Evolutionary conservation across 768 basidiomycete species (phyloP), one percentile per base, ranked within the genome.

Genomic region (Lyophyllum shimeji): DNA sequence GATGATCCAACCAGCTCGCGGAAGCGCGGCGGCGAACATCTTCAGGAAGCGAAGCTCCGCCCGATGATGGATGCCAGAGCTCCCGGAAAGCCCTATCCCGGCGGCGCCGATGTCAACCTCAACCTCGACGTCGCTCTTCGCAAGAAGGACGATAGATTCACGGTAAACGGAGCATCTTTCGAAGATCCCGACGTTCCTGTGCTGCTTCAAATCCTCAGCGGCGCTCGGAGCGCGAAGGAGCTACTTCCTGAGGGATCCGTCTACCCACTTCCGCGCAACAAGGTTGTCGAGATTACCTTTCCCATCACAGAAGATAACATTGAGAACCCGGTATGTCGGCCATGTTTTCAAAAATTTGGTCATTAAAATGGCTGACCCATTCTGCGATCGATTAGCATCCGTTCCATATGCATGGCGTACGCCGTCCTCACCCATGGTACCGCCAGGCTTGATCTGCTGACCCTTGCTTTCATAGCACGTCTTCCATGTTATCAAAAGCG

Each of bases 121-220:
- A 58, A 58, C 20, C 46, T 61, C 3, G 51, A 53, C 23, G 46
- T 56, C 27, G n/a, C 25, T 8, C 6, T 65, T 25, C 55, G 66
- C 29, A 34, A 56, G 20, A 15, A 25, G 7, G 37, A 45, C 12
- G 3, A 51, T 3, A 29, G 60, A 3, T 79, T 71, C 64, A 52
- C 52, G 17, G 61, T 79, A 37, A 75, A 74, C 49, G 67, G 67
- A 7, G 23, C 12, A 20, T 8, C 44, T 1, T 45, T 7, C 7
- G 60, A 39, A 18, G 50, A 62, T 2, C 73, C 68, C 50, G 33
- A 39, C 0, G 66, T 72, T 2, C 77, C 77, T 11, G 24, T 45
- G 1, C 23, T 45, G 23, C 44, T 45, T 25, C 84, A 86, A 59
- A 79, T 85, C 39, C 63, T 86, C 37, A 83, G 78, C 49, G 84